Base-by-base conservation (phyloP, 768 basidiomycete species). In the Gloeopeniophorella convolvens region DNA sequence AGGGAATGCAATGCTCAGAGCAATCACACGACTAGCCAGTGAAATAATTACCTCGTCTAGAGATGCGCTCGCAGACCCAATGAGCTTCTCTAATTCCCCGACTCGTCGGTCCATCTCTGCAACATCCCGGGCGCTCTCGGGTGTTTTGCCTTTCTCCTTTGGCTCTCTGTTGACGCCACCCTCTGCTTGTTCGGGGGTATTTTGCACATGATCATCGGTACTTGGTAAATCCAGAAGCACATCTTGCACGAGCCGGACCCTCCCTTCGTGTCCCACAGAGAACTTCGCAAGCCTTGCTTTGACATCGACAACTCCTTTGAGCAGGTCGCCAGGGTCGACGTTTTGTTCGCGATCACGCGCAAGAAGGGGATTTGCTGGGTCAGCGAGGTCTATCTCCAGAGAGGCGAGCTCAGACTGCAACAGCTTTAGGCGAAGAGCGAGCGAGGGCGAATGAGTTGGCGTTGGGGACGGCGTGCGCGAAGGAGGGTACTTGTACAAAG, bases 91-190 rank as follows among this genome's bases (percentile, higher is more conserved):
- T 13, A 99, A 71, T 54, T 85, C 80, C 6, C 86, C 85, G 2
- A 99, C 75, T 30, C 95, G 79, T 58, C 74, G 75, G 66, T 98
- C 95, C 62, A 97, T 75, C 49, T 89, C 84, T 2, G 81, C 77
- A 16, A 91, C 64, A 13, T 64, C 74, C 45, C 73, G 75, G 42
- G 73, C 67, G 31, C 76, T 72, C 1, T 54, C 40, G 4, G 39
- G 36, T 2, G 50, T 24, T 39, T 48, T 46, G 32, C 41, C 41
- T 15, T 45, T 59, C 12, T 51, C 44, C 23, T 51, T 39, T 30
- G 35, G 36, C 26, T 36, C 53, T 24, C 56, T 42, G 30, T 16
- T 45, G 12, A 27, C 28, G 37, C 48, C 45, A 21, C 48, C 54
- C 16, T 56, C 52, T 39, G 48, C 60, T 13, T 63, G 60, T 5